phyloP scores from a whole-genome alignment of 768 basidiomycete genomes.

The Pholiota molesta region DNA sequence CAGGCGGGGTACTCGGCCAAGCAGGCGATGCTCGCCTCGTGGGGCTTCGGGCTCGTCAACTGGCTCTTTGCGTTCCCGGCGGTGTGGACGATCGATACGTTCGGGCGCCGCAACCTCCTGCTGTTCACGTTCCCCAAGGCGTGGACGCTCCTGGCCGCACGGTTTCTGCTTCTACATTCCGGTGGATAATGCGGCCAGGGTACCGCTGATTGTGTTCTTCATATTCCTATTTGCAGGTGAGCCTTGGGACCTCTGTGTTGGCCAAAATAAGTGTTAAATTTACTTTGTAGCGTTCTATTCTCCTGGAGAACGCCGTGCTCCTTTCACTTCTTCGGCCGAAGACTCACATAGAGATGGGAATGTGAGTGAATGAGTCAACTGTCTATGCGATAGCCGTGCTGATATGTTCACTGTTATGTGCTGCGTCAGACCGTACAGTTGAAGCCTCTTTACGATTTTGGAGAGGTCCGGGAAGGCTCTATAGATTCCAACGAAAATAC shows the following conservation, averaged over 20 bases:
- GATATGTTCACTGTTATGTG: slow-evolving; percentile 42
- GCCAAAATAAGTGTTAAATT: no score
- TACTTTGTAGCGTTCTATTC: slow-evolving; percentile 63
- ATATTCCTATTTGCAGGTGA: slow-evolving; percentile 46
- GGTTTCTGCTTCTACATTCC: slow-evolving; percentile 71
- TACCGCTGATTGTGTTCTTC: slow-evolving; percentile 47
- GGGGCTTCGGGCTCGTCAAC: slow-evolving; percentile 70
- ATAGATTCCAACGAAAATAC: no score
- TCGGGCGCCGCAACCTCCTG: slow-evolving; percentile 76
- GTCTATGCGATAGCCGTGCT: slow-evolving; percentile 27
- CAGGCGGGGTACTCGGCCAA: slow-evolving; percentile 56
- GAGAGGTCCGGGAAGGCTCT: slow-evolving; percentile 43
- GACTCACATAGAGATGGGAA: slow-evolving; percentile 75
- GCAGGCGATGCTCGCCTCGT: slow-evolving; percentile 63
- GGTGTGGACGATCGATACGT: slow-evolving; percentile 71
- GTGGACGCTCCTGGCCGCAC: slow-evolving; percentile 69
- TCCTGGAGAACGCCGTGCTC: slow-evolving; percentile 89
- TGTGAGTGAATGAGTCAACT: slow-evolving; percentile 33
- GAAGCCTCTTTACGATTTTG: slow-evolving; percentile 54
- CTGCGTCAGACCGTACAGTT: slow-evolving; percentile 42
- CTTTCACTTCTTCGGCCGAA: slow-evolving; percentile 90
- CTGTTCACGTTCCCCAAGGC: slow-evolving; percentile 83
- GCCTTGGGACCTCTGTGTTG: slow-evolving; percentile 7
- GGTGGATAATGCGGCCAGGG: slow-evolving; percentile 32
- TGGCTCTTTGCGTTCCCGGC: slow-evolving; percentile 71